Percentiles rank a stretch among this genome's conserved stretches.
phyloP scores from a whole-genome alignment of 2,329 filamentous ascomycete species.

The Metarhizium sp. region DNA sequence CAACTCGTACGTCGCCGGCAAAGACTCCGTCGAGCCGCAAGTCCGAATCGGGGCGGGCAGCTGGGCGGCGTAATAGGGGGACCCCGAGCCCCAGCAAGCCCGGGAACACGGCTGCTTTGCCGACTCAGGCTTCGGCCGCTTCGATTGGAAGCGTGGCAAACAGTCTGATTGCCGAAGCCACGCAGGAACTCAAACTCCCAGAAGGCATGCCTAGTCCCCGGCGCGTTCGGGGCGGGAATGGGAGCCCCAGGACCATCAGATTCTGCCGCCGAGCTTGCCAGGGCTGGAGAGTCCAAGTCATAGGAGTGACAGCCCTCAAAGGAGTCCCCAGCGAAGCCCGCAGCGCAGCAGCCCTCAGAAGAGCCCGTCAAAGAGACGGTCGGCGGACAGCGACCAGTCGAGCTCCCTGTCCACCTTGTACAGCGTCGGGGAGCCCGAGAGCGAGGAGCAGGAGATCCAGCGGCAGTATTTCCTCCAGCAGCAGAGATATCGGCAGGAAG shows the following conservation, averaged over 20 bases:
- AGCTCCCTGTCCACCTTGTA: conserved; percentile 49
- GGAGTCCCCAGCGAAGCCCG: conserved; percentile 12
- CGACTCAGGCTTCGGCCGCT: conserved; percentile 16
- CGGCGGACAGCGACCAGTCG: conserved; percentile 34
- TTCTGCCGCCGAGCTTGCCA: conserved; percentile 6
- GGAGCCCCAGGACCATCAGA: conserved; percentile 11
- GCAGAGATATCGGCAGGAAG: not conserved
- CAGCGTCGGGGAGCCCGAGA: conserved; percentile 41
- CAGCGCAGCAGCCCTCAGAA: conserved; percentile 8
- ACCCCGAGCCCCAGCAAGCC: conserved; percentile 20
- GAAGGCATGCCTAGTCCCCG: conserved; percentile 35
- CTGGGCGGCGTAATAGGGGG: conserved; percentile 9
- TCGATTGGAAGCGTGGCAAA: conserved; percentile 27
- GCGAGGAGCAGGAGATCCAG: conserved; percentile 13
- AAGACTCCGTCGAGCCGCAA: conserved; percentile 10
- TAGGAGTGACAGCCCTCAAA: conserved; percentile 10
- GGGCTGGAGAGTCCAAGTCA: conserved; percentile 5
- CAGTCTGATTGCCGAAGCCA: conserved; percentile 29
- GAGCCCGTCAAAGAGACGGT: conserved; percentile 16
- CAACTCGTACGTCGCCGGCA: conserved; percentile 14
- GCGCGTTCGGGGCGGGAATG: conserved; percentile 21
- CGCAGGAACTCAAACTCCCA: conserved; percentile 23
- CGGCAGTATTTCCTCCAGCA: conserved; percentile 2
- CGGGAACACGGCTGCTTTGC: conserved; percentile 11
- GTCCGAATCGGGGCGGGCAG: conserved; percentile 5